These are phyloP conservation scores for Cryphonectria japonica DNA, from an alignment of 2,329 filamentous ascomycete species.

Conservation along the genomic window DNA sequence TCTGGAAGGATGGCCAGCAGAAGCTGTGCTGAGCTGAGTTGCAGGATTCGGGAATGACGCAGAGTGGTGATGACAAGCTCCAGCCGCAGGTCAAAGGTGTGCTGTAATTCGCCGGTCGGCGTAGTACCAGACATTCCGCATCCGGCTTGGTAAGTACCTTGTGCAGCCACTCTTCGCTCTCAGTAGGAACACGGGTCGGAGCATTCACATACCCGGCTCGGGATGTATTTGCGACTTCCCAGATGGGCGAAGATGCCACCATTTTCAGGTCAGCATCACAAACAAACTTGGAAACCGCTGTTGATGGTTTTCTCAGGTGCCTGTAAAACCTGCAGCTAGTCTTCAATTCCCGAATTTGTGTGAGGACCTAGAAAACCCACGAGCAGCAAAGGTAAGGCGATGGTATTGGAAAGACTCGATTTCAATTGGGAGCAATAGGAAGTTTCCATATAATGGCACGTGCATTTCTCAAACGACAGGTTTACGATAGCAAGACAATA, in stretches of 20 bases:
- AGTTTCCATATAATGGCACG: too few relatives aligned
- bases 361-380: too few relatives aligned
- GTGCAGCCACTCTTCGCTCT: neutral
- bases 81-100: constrained; percentile 11
- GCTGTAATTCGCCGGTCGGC: constrained; percentile 14
- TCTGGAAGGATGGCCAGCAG: neutral
- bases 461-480: too few relatives aligned
- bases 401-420: too few relatives aligned
- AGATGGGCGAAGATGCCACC: neutral
- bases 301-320: neutral
- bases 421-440: too few relatives aligned
- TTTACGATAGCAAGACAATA: too few relatives aligned
- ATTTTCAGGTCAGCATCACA: neutral
- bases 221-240: neutral
- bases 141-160: constrained; percentile 4
- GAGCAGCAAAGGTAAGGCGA: too few relatives aligned
- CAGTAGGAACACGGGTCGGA: neutral
- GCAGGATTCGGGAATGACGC: constrained; percentile 6
- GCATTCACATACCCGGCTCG: neutral
- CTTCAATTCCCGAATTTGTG: too few relatives aligned
- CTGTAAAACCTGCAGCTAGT: too few relatives aligned
- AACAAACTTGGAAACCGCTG: neutral
- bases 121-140: constrained; percentile 6
- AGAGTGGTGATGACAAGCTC: neutral
- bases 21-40: neutral